These are phyloP conservation scores for Casaregolazyma lundiana DNA, from an alignment of 1,139 yeast species.

Conservation along the genomic window DNA sequence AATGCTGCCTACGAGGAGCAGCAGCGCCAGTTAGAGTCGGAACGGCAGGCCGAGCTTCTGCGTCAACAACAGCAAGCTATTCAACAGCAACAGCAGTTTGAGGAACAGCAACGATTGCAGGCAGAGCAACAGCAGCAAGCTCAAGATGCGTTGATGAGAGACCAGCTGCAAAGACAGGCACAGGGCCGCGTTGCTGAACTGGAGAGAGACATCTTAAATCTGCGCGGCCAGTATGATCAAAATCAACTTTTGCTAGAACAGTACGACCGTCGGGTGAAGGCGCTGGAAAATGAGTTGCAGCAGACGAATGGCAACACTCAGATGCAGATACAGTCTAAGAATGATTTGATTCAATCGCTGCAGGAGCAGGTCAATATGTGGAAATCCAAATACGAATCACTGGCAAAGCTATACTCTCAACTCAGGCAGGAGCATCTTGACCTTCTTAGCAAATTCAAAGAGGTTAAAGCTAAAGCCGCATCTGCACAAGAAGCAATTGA, in stretches of 20 bases:
- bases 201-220: constrained; percentile 72
- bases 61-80: constrained; percentile 42
- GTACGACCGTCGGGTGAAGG: constrained; percentile 80
- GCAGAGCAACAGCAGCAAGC: constrained; percentile 72
- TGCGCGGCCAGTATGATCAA: constrained; percentile 79
- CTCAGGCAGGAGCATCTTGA: constrained; percentile 88
- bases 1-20: constrained; percentile 45
- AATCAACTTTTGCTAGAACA: constrained; percentile 82
- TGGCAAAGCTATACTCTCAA: constrained; percentile 87
- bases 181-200: constrained; percentile 77
- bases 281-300: constrained; percentile 68
- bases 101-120: constrained; percentile 60
- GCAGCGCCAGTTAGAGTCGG: constrained; percentile 48
- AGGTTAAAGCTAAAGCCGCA: constrained; percentile 81
- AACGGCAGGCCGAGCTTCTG: constrained; percentile 44
- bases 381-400: constrained; percentile 83
- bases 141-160: constrained; percentile 65
- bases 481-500: constrained; percentile 91
- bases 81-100: constrained; percentile 69
- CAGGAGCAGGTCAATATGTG: constrained; percentile 77
- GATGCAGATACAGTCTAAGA: constrained; percentile 72
- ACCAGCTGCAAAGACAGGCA: constrained; percentile 70
- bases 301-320: constrained; percentile 62
- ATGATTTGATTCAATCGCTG: constrained; percentile 61
- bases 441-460: constrained; percentile 72